Evolutionary conservation across 805 yeast genomes (phyloP), one percentile per base, ranked within the genome.

Genomic region (Lipomyces japonicus): DNA sequence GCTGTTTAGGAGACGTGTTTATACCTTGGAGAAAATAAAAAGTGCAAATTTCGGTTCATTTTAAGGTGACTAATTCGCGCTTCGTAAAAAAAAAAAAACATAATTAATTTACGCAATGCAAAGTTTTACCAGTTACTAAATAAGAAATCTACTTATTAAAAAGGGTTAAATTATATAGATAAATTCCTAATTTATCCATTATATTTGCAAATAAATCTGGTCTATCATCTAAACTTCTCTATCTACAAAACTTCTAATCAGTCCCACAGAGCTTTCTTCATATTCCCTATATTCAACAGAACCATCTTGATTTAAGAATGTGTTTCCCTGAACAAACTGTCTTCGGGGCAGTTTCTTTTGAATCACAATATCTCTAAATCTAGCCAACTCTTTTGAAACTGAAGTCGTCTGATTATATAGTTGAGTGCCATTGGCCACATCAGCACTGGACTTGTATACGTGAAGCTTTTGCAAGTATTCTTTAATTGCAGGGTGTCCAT

Each of bases 311-410:
- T 57, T 57, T 39, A 79, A 55, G 23, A 69, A 59, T 6, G 95
- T 84, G 68, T 88, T 88, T 24, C 89, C 86, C 68, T 88, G 96
- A 50, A 88, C 80, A 59, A 83, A 77, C 65, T 86, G 95, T 67
- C 81, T 83, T 67, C 96, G 78, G 55, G 96, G 95, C 60, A 83
- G 73, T 68, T 86, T 85, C 65, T 85, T 83, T 39, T 71, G 69
- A 53, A 88, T 70, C 12, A 88, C 88, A 32, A 76, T 71, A 46
- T 80, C 82, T 69, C 95, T 77, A 64, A 75, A 84, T 55, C 74
- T 68, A 23, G 86, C 79, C 47, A 83, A 70, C 16, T 84, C 86
- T 12, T 71, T 74, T 5, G 80, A 75, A 6, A 66, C 69, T 1
- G 76, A 72, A n/a, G 95, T 82, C 68, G 81, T 81, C 24, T 80